Evolutionary conservation across 805 yeast genomes (phyloP).

Genomic region (Lachancea meyersii): DNA sequence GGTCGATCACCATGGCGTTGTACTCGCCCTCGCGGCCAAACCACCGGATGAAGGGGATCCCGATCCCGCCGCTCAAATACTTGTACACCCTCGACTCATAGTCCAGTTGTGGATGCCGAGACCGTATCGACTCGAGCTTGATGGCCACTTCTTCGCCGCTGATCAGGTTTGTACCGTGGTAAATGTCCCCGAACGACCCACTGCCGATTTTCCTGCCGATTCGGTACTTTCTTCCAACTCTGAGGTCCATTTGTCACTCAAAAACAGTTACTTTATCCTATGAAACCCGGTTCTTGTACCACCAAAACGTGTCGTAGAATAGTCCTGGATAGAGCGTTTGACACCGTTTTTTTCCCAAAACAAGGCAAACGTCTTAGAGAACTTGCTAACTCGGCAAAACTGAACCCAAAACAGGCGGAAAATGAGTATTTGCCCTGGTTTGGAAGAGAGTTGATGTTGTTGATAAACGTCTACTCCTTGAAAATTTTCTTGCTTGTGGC

Average conservation of each 20-base stretch:
- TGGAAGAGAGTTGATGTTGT: no score
- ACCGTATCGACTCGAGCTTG: conserved; percentile 80
- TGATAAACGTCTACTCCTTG: no score
- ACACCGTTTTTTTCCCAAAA: no score
- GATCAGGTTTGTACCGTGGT: conserved; percentile 84
- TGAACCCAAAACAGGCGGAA: no score
- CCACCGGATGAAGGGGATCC: conserved; percentile 96
- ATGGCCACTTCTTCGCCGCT: conserved; percentile 98
- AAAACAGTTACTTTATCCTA: not conserved
- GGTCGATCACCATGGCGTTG: conserved; percentile 93
- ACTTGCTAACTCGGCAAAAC: no score
- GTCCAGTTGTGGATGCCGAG: conserved; percentile 94
- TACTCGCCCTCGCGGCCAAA: conserved; percentile 95
- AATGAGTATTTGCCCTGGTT: no score
- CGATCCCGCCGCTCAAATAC: conserved; percentile 92
- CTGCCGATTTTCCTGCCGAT: conserved; percentile 94
- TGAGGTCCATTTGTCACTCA: conserved; percentile 49
- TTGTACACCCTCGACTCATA: conserved; percentile 95
- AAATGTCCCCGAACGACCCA: conserved; percentile 96
- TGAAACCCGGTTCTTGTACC: no score
- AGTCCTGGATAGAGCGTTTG: no score
- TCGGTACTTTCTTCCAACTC: conserved; percentile 91
- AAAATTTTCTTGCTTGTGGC: conserved; percentile 6
- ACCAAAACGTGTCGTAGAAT: no score
- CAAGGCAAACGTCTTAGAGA: no score